phyloP scores from a whole-genome alignment of 306 rosid species.

The Sphenostylis stenocarpa region DNA sequence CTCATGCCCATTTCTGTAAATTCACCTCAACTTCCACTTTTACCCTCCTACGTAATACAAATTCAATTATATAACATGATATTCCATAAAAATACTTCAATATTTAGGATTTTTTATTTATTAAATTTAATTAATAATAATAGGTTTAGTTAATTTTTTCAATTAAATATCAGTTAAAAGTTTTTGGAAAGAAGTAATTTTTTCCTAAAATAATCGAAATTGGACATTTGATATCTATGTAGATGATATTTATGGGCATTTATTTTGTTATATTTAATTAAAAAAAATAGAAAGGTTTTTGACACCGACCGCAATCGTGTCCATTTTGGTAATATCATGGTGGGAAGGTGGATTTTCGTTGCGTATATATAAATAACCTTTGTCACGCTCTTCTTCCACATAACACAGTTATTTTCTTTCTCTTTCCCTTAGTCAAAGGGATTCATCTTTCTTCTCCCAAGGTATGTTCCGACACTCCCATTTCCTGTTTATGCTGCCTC shows the following conservation, averaged over 20 bases:
- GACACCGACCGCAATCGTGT: slow-evolving; percentile 33
- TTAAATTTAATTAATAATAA: no score
- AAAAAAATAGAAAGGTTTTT: background rate
- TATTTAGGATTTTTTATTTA: no score
- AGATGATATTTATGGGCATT: background rate
- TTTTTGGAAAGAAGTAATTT: background rate
- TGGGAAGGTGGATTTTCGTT: slow-evolving; percentile 37
- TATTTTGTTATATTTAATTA: background rate
- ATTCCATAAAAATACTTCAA: no score
- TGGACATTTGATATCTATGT: no score
- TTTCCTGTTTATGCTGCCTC: background rate
- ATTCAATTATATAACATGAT: background rate
- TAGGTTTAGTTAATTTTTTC: background rate
- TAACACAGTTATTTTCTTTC: background rate
- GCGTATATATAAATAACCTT: slow-evolving; percentile 52
- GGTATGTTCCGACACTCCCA: slow-evolving; percentile 22
- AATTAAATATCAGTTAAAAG: background rate
- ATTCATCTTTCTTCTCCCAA: slow-evolving; percentile 12
- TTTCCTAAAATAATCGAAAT: background rate
- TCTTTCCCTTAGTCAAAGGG: slow-evolving; percentile 16
- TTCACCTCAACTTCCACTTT: background rate
- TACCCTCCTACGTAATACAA: background rate
- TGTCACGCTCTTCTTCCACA: slow-evolving; percentile 13
- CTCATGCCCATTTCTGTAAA: slow-evolving; percentile 15
- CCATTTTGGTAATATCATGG: slow-evolving; percentile 32